Base-by-base conservation (phyloP, 345 rosid genomes). In the Acer campestre region DNA sequence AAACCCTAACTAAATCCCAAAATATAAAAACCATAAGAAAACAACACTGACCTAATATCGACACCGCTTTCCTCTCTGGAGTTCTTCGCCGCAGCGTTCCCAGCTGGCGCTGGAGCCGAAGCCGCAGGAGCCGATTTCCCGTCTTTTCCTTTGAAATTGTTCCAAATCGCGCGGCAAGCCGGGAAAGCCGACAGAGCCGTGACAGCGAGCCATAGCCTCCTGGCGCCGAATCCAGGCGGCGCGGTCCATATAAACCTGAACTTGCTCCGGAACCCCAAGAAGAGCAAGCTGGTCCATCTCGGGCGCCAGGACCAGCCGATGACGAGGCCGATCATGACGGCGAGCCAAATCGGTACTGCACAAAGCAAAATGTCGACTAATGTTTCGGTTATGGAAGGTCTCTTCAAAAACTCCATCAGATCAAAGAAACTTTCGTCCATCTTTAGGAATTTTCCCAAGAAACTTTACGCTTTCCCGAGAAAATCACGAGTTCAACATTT, bases 291-390 rank as follows among this genome's bases (percentile, higher is more conserved):
- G 11, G 98, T 96, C 98, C 99, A 96, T 49, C 97, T 78, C 0
- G 98, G 99, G 38, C 99, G 91, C 98, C 99, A 94, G 5, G 97
- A 85, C 99, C 99, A 96, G 13, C 99, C 99, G 77, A 94, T 92
- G 44, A 94, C 74, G 80, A 96, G 95, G 6, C 99, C 99, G 84
- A 96, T 92, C 99, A 88, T 91, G 62, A 96, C 91, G 38, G 97
- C 92, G 2, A 96, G 86, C 99, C 99, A 94, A 84, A 96, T 94
- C 81, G 99, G 98, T 51, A 96, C 98, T 29, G 98, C 89, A 76
- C 98, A 96, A 3, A 94, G 84, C 86, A 96, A 77, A 78, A 91
- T 84, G 88, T 96, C 98, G 90, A 94, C 97, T 74, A 94, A 87
- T 88, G 98, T 88, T 83, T 96, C 98, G 72, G 92, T 74, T 16